These are phyloP conservation scores for Trichosanthes cucumerina DNA, from an alignment of 306 rosid genomes.

Conservation along the genomic window DNA sequence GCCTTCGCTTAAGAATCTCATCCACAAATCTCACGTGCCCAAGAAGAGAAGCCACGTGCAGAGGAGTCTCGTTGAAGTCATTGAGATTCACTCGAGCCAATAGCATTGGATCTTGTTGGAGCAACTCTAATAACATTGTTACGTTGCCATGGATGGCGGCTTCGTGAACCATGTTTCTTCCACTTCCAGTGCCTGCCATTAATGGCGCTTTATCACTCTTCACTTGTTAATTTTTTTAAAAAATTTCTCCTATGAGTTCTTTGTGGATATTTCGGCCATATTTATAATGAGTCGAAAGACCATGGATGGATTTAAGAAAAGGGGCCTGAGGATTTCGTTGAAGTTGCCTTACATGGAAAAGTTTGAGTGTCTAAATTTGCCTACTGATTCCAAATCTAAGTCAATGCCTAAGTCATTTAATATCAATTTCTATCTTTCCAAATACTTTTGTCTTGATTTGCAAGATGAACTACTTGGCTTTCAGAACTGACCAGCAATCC, in stretches of 20 bases:
- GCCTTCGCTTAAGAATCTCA: slow-evolving; percentile 18
- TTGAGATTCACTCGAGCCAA: slow-evolving; percentile 10
- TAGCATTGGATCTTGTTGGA: slow-evolving; percentile 18
- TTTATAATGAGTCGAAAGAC: not conserved
- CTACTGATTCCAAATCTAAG: too few relatives aligned
- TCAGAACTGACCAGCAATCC: too few relatives aligned
- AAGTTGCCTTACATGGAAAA: not conserved
- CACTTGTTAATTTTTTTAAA: too few relatives aligned
- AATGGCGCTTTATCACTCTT: not conserved
- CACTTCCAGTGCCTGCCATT: not conserved
- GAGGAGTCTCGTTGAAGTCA: slow-evolving; percentile 18
- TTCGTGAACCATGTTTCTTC: not conserved
- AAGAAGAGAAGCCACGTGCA: slow-evolving; percentile 21
- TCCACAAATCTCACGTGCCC: slow-evolving; percentile 16
- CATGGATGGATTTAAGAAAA: not conserved
- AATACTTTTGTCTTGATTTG: too few relatives aligned
- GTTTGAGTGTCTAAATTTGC: too few relatives aligned
- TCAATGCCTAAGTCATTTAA: too few relatives aligned
- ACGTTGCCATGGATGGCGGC: slow-evolving; percentile 6
- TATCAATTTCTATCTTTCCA: too few relatives aligned
- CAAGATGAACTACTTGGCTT: too few relatives aligned
- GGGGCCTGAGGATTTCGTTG: not conserved
- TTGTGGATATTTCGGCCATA: not conserved
- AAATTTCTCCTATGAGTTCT: not conserved
- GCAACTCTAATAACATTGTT: slow-evolving; percentile 7